Evolutionary conservation across 352 stramenopile species (phyloP).

Genomic region (Pythium aristosporum): DNA sequence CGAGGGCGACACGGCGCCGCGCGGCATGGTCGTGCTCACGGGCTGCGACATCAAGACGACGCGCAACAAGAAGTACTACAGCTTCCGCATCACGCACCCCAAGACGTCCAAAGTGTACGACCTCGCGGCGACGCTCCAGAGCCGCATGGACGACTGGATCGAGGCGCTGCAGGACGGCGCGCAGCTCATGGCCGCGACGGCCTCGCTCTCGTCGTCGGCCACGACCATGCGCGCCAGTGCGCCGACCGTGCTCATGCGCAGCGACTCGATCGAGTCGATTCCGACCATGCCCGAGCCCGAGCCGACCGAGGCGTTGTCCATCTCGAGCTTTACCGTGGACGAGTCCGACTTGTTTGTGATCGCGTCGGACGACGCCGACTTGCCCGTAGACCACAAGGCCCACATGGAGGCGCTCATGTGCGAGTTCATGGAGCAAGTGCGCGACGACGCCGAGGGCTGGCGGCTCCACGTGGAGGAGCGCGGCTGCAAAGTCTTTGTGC

Average conservation of each 20-base stretch:
- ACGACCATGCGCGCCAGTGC: background rate
- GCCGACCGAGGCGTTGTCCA: constrained; percentile 28
- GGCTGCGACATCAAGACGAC: constrained; percentile 49
- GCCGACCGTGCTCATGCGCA: constrained; percentile 6
- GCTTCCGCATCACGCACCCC: constrained; percentile 71
- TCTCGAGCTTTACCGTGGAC: constrained; percentile 31
- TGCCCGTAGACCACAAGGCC: constrained; percentile 39
- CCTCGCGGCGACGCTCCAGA: constrained; percentile 54
- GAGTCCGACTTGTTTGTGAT: constrained; percentile 34
- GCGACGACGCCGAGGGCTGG: constrained; percentile 54
- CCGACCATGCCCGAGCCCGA: constrained; percentile 27
- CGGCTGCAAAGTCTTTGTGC: constrained; percentile 57
- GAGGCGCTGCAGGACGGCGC: constrained; percentile 43
- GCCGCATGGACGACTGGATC: constrained; percentile 62
- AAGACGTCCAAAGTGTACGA: constrained; percentile 71
- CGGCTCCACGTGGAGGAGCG: constrained; percentile 58
- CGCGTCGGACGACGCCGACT: constrained; percentile 29
- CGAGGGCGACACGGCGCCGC: constrained; percentile 55
- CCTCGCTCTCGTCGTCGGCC: background rate
- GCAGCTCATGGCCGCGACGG: constrained; percentile 5
- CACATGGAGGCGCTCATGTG: constrained; percentile 54
- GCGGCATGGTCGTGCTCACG: constrained; percentile 66
- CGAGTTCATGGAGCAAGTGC: constrained; percentile 56
- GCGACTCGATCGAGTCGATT: constrained; percentile 28
- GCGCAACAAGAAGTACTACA: constrained; percentile 72